Evolutionary conservation across 345 rosid genomes (phyloP), one percentile per base, ranked within the genome.

Genomic region (Clarkia xantiana): DNA sequence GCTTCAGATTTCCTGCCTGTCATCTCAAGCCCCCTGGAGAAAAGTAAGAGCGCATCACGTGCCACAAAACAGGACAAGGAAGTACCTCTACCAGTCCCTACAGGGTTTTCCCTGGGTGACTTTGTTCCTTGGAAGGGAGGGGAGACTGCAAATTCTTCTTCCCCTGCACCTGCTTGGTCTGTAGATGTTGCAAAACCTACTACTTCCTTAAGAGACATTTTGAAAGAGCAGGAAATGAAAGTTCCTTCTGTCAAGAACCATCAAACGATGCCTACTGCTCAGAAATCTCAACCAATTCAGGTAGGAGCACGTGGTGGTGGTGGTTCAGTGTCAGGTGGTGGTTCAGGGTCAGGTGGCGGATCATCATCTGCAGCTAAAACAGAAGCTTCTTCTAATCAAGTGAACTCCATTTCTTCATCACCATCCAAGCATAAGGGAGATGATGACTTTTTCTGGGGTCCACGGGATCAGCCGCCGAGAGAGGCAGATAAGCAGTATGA

Each of bases 381-480:
- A 29, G 9, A 7, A 52, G 75, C 75, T 55, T 62, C 94, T 67
- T 73, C 85, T 14, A 16, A 67, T 46, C 83, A 66, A 70, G 69
- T 57, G 10, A 76, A 72, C 57, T 79, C 83, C 17, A 76, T 61
- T 34, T 38, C 81, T 59, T 59, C 81, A 62, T 55, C 71, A 49
- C 84, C 76, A 56, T 71, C 76, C 42, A 91, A 80, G 60, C 40
- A 67, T 53, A 78, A 71, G 62, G 95, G 63, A 52, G 95, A 91
- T 49, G 98, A 84, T 53, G 95, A 91, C 63, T 76, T 91, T 20
- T 91, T 91, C 67, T 91, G 96, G 95, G 98, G 98, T 40, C 95
- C 98, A 11, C 18, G 69, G 57, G 95, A 82, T 62, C 93, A 80
- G 47, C 72, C 36, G 8, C 36, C 85, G 41, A 80, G 71, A 67